A percentile compares a stretch with the other conserved stretches of the same genome.
phyloP scores from a whole-genome alignment of 1,139 yeast species.

The Nakaseomyces uthaithaninus region DNA sequence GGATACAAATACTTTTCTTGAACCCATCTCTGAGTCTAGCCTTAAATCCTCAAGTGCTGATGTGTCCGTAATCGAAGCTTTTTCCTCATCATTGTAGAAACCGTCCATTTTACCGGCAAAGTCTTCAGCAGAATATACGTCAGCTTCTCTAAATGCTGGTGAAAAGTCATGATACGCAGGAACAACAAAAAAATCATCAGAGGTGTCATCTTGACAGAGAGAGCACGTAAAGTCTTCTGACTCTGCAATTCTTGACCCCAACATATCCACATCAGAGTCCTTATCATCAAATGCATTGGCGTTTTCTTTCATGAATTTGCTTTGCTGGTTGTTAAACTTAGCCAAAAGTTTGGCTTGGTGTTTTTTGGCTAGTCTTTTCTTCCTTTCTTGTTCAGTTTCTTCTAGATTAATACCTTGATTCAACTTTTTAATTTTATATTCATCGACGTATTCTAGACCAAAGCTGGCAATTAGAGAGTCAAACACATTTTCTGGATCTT shows the following conservation, averaged over 20 bases:
- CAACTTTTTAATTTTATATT: slow-evolving; percentile 40
- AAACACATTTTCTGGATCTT: slow-evolving; percentile 40
- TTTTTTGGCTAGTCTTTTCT: slow-evolving; percentile 50
- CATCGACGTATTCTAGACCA: slow-evolving; percentile 46
- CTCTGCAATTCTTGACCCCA: slow-evolving; percentile 31
- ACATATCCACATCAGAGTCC: slow-evolving; percentile 36
- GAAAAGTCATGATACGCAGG: slow-evolving; percentile 37
- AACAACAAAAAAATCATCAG: slow-evolving; percentile 45
- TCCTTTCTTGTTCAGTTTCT: slow-evolving; percentile 47
- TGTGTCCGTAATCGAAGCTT: slow-evolving; percentile 18
- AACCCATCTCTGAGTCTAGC: slow-evolving; percentile 27
- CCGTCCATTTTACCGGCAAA: slow-evolving; percentile 25
- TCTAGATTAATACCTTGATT: slow-evolving; percentile 39
- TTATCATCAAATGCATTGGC: slow-evolving; percentile 33
- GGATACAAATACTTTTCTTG: slow-evolving; percentile 41
- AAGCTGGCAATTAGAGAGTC: slow-evolving; percentile 48
- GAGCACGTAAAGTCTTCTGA: slow-evolving; percentile 43
- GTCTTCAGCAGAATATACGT: slow-evolving; percentile 27
- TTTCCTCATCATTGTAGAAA: slow-evolving; percentile 23
- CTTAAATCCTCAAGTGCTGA: slow-evolving; percentile 14
- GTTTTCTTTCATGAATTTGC: slow-evolving; percentile 51
- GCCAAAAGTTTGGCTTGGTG: slow-evolving; percentile 65
- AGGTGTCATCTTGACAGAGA: slow-evolving; percentile 55
- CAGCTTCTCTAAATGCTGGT: slow-evolving; percentile 34
- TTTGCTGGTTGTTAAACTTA: slow-evolving; percentile 72